These are phyloP conservation scores for Phalaenopsis aphrodite DNA, from an alignment of 106 monocot species.

Conservation along the genomic window DNA sequence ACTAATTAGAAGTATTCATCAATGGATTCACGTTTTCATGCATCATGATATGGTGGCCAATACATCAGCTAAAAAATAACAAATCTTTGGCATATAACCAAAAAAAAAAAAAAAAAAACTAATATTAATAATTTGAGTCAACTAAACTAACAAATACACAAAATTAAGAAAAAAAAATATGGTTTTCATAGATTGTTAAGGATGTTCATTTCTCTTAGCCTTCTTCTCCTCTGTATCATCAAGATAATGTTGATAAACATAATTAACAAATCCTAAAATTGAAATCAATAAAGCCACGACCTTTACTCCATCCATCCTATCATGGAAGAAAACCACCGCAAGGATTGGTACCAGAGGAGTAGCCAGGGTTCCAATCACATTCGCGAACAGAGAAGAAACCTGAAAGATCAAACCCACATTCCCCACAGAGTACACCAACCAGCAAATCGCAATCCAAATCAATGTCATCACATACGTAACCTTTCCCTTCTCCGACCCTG, in stretches of 20 bases:
- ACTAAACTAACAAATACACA: too few relatives aligned
- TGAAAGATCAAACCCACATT: constrained; percentile 23
- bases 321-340: constrained; percentile 27
- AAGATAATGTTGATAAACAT: constrained; percentile 26
- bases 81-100: too few relatives aligned
- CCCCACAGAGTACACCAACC: constrained; percentile 26
- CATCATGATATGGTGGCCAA: too few relatives aligned
- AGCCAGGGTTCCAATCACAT: constrained; percentile 24
- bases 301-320: constrained; percentile 31
- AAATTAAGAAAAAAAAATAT: too few relatives aligned
- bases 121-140: too few relatives aligned
- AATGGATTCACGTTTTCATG: too few relatives aligned
- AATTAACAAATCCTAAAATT: constrained; percentile 23
- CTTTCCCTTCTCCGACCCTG: constrained; percentile 17
- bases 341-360: constrained; percentile 25
- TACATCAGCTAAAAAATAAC: too few relatives aligned
- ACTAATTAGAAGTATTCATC: too few relatives aligned
- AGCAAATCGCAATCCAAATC: constrained; percentile 24
- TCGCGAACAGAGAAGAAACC: constrained; percentile 31
- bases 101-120: too few relatives aligned
- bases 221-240: constrained; percentile 17
- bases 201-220: not conserved
- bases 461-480: constrained; percentile 25
- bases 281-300: constrained; percentile 27
- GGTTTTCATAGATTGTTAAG: not conserved